Evolutionary conservation across 768 basidiomycete genomes (phyloP).

Genomic region (Mycena leptocephala): DNA sequence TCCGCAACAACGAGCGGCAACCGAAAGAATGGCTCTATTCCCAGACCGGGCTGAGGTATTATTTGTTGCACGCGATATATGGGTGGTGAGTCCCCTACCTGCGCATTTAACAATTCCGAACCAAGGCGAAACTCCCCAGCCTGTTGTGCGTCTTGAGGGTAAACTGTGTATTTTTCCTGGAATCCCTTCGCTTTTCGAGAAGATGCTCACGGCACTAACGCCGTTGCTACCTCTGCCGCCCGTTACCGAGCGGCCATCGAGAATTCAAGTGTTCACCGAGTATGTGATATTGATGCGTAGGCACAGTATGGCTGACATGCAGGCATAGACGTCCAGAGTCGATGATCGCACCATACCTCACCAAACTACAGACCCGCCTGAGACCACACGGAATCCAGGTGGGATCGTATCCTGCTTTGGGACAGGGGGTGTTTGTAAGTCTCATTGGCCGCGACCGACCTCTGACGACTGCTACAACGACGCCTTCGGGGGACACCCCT

Average conservation of each 20-base stretch:
- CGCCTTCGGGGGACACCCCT: background rate
- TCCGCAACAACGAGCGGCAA: constrained; percentile 82
- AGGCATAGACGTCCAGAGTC: constrained; percentile 79
- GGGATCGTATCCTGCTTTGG: constrained; percentile 82
- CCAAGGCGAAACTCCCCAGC: constrained; percentile 58
- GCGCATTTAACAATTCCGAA: background rate
- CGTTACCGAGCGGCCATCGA: constrained; percentile 76
- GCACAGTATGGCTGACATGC: constrained; percentile 3
- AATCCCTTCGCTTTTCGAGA: constrained; percentile 88
- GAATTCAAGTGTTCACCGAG: constrained; percentile 90
- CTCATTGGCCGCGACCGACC: constrained; percentile 68
- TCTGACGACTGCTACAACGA: constrained; percentile 10
- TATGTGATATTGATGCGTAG: constrained; percentile 47
- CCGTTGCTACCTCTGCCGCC: constrained; percentile 89
- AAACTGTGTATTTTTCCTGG: constrained; percentile 95
- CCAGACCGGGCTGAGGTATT: constrained; percentile 85
- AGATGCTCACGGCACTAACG: constrained; percentile 82
- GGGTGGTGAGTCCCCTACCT: constrained; percentile 75
- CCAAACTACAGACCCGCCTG: constrained; percentile 81
- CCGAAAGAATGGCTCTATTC: constrained; percentile 92
- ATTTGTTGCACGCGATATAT: constrained; percentile 85
- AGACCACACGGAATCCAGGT: constrained; percentile 85
- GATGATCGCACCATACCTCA: constrained; percentile 87
- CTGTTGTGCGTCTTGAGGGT: constrained; percentile 87
- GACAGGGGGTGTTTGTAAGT: constrained; percentile 80